These are phyloP conservation scores for Hypomyces perniciosus DNA, from an alignment of 2,329 filamentous ascomycete genomes.

Conservation along the genomic window DNA sequence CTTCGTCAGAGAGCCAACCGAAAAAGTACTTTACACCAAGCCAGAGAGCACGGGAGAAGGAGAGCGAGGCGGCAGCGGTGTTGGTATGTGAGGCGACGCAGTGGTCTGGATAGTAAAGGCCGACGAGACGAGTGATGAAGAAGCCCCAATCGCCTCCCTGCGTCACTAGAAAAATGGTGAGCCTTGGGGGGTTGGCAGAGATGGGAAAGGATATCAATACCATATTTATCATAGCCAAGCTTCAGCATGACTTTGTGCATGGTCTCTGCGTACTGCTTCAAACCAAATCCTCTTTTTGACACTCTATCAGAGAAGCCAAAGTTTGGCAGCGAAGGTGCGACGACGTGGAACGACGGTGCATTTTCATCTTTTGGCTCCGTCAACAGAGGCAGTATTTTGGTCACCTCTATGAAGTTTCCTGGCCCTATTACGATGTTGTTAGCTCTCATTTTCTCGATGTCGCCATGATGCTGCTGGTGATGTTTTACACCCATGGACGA, in stretches of 20 bases:
- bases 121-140: conserved; percentile 57
- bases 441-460: not conserved
- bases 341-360: conserved; percentile 44
- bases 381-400: conserved; percentile 52
- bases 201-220: conserved; percentile 11
- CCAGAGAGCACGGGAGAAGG: conserved; percentile 45
- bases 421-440: conserved; percentile 39
- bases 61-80: conserved; percentile 29
- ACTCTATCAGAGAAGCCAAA: conserved; percentile 34
- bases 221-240: conserved; percentile 48
- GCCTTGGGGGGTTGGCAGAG: not conserved
- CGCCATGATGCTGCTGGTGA: not conserved
- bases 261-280: conserved; percentile 42
- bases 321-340: conserved; percentile 53
- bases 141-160: conserved; percentile 70
- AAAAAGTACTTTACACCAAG: conserved; percentile 50
- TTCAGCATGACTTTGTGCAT: conserved; percentile 63
- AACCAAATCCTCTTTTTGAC: conserved; percentile 25
- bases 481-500: conserved; percentile 57
- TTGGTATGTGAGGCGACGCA: conserved; percentile 51
- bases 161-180: conserved; percentile 26
- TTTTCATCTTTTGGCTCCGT: conserved; percentile 23
- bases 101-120: conserved; percentile 47
- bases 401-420: conserved; percentile 61
- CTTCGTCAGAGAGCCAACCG: conserved; percentile 39